Evolutionary conservation across 768 basidiomycete species (phyloP).

Genomic region (Trametes sanguinea): DNA sequence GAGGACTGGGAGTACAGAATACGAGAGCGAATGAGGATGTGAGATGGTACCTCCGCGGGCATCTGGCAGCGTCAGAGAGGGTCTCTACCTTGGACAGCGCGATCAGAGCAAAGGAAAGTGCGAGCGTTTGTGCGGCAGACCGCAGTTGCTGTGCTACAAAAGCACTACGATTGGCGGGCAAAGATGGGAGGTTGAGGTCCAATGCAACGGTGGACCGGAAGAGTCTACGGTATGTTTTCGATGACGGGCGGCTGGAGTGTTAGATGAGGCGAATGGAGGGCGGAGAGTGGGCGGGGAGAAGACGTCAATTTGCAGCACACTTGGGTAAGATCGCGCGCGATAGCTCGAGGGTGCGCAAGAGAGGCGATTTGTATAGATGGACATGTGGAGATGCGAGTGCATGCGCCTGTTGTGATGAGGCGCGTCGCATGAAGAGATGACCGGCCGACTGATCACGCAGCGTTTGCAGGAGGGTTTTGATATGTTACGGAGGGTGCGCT

Average conservation of each 20-base stretch:
- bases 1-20: background rate
- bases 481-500: no score
- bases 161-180: background rate
- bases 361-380: no score
- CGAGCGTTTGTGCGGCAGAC: background rate
- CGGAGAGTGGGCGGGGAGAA: background rate
- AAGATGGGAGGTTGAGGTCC: background rate
- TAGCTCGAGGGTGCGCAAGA: no score
- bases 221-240: no score
- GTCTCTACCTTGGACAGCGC: no score
- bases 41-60: background rate
- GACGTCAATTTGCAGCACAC: background rate
- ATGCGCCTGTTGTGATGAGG: no score
- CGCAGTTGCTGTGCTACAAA: constrained; percentile 1
- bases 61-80: background rate
- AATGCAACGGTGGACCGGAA: background rate
- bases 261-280: background rate
- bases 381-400: no score
- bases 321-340: background rate
- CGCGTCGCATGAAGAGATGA: no score
- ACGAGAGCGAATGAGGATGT: background rate
- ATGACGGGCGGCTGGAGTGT: background rate
- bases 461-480: constrained; percentile 5
- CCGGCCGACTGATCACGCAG: constrained; percentile 1
- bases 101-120: background rate